A percentile compares a stretch with the other conserved stretches of the same genome.
Conservation (phyloP, 495 filamentous ascomycete species). For the Tuber magnatum region DNA sequence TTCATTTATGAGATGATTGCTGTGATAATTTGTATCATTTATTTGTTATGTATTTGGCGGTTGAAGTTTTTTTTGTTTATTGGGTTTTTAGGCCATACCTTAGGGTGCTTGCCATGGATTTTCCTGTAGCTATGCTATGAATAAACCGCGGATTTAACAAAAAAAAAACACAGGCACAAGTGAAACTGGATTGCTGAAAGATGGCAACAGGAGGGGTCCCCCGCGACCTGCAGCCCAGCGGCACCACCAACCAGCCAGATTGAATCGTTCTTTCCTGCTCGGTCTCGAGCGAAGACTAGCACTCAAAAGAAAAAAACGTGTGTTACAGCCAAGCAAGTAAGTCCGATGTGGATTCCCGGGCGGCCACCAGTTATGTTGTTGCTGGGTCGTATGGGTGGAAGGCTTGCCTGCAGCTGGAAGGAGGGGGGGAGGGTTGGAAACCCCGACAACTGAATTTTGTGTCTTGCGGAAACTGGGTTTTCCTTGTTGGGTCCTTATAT, state of each 20-base stretch:
- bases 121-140: no score
- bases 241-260: neutral
- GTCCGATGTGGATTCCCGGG: neutral
- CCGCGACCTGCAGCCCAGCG: neutral
- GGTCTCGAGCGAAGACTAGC: neutral
- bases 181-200: no score
- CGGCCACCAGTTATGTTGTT: neutral
- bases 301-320: neutral
- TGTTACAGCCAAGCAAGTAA: neutral
- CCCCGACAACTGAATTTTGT: neutral
- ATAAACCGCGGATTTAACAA: no score
- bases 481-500: neutral
- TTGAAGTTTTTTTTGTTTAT: no score
- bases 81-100: no score
- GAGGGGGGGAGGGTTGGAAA: neutral
- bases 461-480: neutral
- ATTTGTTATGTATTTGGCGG: no score
- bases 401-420: neutral
- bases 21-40: no score
- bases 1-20: no score
- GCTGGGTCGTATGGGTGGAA: neutral
- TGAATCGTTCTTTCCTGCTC: neutral
- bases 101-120: no score
- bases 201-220: neutral
- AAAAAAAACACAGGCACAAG: no score